Conservation (phyloP, 257 asterid genomes). For the Solanum sejunctum region DNA sequence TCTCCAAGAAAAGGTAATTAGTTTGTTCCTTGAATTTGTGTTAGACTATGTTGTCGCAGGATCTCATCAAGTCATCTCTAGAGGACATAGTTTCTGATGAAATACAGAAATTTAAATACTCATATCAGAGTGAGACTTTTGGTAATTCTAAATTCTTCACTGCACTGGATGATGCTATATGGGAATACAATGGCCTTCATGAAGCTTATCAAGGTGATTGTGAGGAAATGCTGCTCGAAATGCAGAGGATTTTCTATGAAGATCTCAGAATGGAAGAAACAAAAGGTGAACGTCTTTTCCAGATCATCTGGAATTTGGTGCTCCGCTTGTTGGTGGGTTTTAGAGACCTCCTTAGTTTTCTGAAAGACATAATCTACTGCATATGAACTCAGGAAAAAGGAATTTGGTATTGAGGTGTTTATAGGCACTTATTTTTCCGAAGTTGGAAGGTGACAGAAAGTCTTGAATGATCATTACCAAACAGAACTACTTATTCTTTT, state of each 20-base stretch:
- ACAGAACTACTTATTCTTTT: background rate
- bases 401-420: background rate
- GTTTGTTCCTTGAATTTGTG: background rate
- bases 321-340: background rate
- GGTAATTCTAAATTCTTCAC: constrained; percentile 8
- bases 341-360: background rate
- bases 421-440: background rate
- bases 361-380: background rate
- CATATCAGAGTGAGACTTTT: constrained; percentile 17
- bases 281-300: constrained; percentile 26
- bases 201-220: constrained; percentile 63
- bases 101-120: constrained; percentile 46
- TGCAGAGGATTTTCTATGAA: constrained; percentile 87
- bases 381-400: background rate
- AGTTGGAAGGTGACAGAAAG: background rate
- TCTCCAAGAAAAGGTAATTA: background rate
- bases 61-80: constrained; percentile 45
- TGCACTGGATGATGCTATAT: constrained; percentile 49
- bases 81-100: constrained; percentile 70
- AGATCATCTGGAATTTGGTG: background rate
- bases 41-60: constrained; percentile 30
- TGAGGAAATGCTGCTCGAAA: constrained; percentile 73
- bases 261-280: constrained; percentile 44
- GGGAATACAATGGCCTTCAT: constrained; percentile 82
- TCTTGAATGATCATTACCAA: background rate